A percentile compares a stretch with the other conserved stretches of the same genome.
These are phyloP conservation scores for Rusavskia elegans DNA, from an alignment of 495 filamentous ascomycete species.

Conservation along the genomic window DNA sequence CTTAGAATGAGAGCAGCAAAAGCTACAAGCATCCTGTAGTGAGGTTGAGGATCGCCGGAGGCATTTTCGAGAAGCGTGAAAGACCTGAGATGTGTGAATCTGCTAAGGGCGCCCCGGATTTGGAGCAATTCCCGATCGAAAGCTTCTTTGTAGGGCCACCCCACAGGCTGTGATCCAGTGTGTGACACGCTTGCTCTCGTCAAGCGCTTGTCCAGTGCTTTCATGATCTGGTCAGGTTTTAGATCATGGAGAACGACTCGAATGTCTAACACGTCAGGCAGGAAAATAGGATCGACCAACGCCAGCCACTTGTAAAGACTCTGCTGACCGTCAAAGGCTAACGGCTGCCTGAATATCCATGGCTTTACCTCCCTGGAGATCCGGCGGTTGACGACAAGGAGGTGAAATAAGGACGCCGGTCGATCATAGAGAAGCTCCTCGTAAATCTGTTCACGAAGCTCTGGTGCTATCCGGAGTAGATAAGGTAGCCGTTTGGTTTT, in stretches of 20 bases:
- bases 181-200: conserved; percentile 6
- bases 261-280: conserved; percentile 6
- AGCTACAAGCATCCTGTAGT: conserved; percentile 1
- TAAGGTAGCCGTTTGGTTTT: neutral
- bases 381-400: conserved; percentile 8
- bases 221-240: conserved; percentile 11
- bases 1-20: neutral
- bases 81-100: conserved; percentile 7
- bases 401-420: conserved; percentile 5
- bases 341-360: conserved; percentile 10
- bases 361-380: conserved; percentile 12
- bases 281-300: conserved; percentile 7
- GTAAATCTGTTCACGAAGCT: conserved; percentile 12
- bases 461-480: conserved; percentile 9
- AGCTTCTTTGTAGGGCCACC: conserved; percentile 13
- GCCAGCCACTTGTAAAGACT: conserved; percentile 11
- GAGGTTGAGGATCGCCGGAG: conserved; percentile 7
- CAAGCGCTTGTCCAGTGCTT: conserved; percentile 10
- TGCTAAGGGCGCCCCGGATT: conserved; percentile 4
- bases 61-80: conserved; percentile 9
- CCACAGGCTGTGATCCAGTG: conserved; percentile 1
- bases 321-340: conserved; percentile 12
- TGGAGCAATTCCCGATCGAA: conserved; percentile 9
- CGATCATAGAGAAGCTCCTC: conserved; percentile 1
- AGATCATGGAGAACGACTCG: conserved; percentile 13